A percentile compares a stretch with the other conserved stretches of the same genome.
These are phyloP conservation scores for Fereydounia khargensis DNA, from an alignment of 1,284 basidiomycete genomes.

Conservation along the genomic window DNA sequence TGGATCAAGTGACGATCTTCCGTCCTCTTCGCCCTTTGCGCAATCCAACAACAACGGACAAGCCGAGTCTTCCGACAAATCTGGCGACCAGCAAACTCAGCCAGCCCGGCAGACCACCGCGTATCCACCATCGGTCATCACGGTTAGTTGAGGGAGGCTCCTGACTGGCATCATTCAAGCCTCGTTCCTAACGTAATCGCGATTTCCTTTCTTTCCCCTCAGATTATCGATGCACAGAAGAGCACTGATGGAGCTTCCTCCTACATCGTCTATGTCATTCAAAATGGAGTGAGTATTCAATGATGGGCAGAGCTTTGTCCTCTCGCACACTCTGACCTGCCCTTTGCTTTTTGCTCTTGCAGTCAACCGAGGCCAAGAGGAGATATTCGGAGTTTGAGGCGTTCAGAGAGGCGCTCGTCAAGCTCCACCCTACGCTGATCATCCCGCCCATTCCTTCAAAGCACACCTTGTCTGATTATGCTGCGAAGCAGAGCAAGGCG, in stretches of 20 bases:
- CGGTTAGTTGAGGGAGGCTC: no score
- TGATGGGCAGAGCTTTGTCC: not conserved
- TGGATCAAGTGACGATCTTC: no score
- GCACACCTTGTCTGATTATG: conserved; percentile 92
- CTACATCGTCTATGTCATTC: conserved; percentile 93
- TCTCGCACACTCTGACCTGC: not conserved
- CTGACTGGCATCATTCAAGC: no score
- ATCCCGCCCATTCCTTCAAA: conserved; percentile 97
- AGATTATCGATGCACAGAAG: conserved; percentile 81
- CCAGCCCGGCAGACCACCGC: conserved; percentile 26
- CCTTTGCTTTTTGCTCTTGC: conserved; percentile 7
- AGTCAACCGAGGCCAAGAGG: conserved; percentile 81
- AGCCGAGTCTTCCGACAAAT: no score
- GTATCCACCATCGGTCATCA: conserved; percentile 23
- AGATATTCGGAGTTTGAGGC: conserved; percentile 98
- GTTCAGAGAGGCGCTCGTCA: conserved; percentile 76
- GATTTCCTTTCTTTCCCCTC: not conserved
- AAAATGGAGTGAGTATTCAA: conserved; percentile 70
- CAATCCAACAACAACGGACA: conserved; percentile 7
- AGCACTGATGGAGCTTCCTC: conserved; percentile 75
- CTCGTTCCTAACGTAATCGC: no score
- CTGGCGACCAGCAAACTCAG: no score
- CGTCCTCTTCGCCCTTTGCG: conserved; percentile 3
- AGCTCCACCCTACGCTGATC: conserved; percentile 91
- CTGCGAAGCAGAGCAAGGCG: conserved; percentile 92